Evolutionary conservation across 495 filamentous ascomycete genomes (phyloP).

Genomic region (Cercophora samala): DNA sequence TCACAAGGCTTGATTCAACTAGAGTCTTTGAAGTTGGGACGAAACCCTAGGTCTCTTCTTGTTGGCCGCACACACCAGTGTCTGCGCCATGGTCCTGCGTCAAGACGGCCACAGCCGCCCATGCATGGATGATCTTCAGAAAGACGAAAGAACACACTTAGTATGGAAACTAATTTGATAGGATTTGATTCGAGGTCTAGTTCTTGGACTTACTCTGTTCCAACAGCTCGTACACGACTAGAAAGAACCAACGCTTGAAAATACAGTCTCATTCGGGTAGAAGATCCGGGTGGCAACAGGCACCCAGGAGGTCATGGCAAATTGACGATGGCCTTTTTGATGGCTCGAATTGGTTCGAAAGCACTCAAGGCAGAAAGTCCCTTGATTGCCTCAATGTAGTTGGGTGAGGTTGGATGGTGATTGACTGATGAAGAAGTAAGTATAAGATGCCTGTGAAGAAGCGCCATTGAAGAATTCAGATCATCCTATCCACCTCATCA

Average conservation of each 20-base stretch:
- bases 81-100: too few relatives aligned
- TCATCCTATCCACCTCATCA: neutral
- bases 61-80: too few relatives aligned
- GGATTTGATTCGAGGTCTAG: too few relatives aligned
- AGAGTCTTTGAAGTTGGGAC: too few relatives aligned
- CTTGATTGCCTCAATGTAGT: neutral
- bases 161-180: too few relatives aligned
- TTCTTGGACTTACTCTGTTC: too few relatives aligned
- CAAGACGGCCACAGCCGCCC: too few relatives aligned
- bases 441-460: neutral
- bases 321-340: neutral
- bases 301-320: neutral
- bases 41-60: too few relatives aligned
- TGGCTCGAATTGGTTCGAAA: neutral
- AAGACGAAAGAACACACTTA: too few relatives aligned
- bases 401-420: neutral
- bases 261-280: neutral
- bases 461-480: neutral
- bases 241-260: neutral
- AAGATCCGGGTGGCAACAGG: neutral
- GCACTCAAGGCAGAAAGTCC: neutral
- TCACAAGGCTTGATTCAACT: too few relatives aligned
- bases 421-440: neutral
- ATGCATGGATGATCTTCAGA: too few relatives aligned
- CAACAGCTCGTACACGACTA: neutral